Base-by-base conservation (phyloP, 2,329 filamentous ascomycete genomes). In the Shiraia bambusicola region DNA sequence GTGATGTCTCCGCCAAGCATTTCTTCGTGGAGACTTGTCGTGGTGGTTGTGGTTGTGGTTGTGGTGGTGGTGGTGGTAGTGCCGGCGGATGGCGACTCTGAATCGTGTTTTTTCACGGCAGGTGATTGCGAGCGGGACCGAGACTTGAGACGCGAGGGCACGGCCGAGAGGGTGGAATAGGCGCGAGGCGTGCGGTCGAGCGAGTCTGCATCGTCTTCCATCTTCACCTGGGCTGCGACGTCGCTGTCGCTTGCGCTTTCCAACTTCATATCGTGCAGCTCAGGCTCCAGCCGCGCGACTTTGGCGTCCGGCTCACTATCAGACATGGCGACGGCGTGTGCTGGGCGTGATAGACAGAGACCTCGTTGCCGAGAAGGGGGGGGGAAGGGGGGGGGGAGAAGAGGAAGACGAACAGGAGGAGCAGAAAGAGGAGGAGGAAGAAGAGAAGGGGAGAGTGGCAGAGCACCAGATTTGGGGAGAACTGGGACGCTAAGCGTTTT, bases 1-100 rank as follows among this genome's bases (percentile, higher is more conserved):
- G 75, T 78, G 42, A 85, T 80, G 47, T 81, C 80, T 50, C 79
- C 81, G 44, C 78, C 77, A 37, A 84, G 69, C 28, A 73, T 73
- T 55, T 81, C 77, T 60, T 81, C 76, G 26, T 72, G 59, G 42
- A 74, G 69, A 40, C 61, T 62, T 4, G 19, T 22, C 4, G 19
- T 22, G 19, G 4, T 22, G 19, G 8, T 8, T 4, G 4, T 22
- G 19, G 4, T 8, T 36, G 66, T 68, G 37, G n/a, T n/a, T n/a
- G 19, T 22, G 19, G 19, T 22, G 19, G 4, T 22, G 19, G 8
- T 8, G 19, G 4, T 22, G 19, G 4, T 8, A 37, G 66, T 68
- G 37, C 57, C 47, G 6, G 63, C 59, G 11, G 72, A 66, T 6
- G 72, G 70, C n/a, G 63, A 52, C 22, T 59, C 52, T 11, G 61